phyloP scores from a whole-genome alignment of 78 protist genomes.

The Polysphondylium violaceum region DNA sequence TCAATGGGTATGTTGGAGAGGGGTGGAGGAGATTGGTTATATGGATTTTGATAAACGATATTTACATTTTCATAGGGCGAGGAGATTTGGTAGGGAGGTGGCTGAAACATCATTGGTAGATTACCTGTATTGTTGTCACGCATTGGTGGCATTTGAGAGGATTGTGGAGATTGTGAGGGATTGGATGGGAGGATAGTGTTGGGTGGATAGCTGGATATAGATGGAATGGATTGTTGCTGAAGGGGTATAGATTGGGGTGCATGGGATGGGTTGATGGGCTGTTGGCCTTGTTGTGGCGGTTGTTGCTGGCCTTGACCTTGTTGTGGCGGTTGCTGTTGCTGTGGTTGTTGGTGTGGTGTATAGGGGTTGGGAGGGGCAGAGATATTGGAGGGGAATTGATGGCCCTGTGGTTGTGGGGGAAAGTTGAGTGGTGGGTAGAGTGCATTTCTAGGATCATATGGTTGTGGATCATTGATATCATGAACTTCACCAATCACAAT shows the following conservation, averaged over 20 bases:
- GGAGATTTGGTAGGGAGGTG: slow-evolving; percentile 5
- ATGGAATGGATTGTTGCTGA: not conserved
- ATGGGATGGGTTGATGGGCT: not conserved
- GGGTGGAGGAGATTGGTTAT: not conserved
- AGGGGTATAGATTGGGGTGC: not conserved
- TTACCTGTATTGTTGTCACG: not conserved
- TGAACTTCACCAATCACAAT: no score
- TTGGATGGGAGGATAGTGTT: no score
- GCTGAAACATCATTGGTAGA: not conserved
- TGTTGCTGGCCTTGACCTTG: slow-evolving; percentile 4
- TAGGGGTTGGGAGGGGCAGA: not conserved
- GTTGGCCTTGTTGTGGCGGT: not conserved
- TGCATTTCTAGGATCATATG: not conserved
- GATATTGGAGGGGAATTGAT: not conserved
- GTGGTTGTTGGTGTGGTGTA: not conserved
- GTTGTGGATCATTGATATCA: no score
- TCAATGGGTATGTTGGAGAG: slow-evolving; percentile 4
- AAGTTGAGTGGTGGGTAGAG: not conserved
- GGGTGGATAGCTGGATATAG: not conserved
- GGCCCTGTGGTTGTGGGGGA: not conserved
- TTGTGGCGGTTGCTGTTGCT: slow-evolving; percentile 15
- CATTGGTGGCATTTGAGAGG: not conserved
- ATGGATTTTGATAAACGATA: slow-evolving; percentile 26
- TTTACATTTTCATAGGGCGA: slow-evolving; percentile 53
- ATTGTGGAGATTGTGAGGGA: no score